Evolutionary conservation across 139 green algal genomes (phyloP).

Genomic region (Chlorella sp.): DNA sequence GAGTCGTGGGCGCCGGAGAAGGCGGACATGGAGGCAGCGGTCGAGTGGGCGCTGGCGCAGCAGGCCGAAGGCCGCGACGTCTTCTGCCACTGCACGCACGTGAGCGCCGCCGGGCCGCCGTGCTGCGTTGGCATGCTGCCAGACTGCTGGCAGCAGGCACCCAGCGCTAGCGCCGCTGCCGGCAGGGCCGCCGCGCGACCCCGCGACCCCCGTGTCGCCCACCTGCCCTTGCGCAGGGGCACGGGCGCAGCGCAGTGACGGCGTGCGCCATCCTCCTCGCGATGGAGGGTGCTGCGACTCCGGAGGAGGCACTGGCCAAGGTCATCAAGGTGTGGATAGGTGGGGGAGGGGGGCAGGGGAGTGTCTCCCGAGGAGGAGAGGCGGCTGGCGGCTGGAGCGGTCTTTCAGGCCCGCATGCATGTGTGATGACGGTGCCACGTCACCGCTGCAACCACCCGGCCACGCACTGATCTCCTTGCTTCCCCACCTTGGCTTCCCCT

Average conservation of each 20-base stretch:
- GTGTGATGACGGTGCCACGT: background rate
- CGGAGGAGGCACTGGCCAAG: background rate
- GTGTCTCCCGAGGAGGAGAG: background rate
- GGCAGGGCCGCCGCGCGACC: background rate
- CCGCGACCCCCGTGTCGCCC: background rate
- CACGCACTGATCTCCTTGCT: background rate
- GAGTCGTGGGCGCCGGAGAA: constrained; percentile 5
- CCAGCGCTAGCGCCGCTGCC: background rate
- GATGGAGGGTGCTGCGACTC: background rate
- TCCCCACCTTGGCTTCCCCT: background rate
- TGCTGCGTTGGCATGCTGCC: background rate
- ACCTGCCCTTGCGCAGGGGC: background rate
- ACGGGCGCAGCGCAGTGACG: constrained; percentile 2
- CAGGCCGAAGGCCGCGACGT: constrained; percentile 4
- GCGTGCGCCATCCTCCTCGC: constrained; percentile 7
- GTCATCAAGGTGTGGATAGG: background rate
- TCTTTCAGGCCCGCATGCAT: background rate
- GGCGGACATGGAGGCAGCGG: background rate
- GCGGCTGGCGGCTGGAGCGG: background rate
- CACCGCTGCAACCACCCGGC: background rate
- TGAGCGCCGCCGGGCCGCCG: background rate
- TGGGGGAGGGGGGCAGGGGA: background rate
- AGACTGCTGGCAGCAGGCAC: background rate
- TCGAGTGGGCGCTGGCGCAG: constrained; percentile 16
- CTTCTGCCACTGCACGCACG: constrained; percentile 15